Evolutionary conservation across 2,329 filamentous ascomycete species (phyloP).

Genomic region (Lasiodiplodia sp.): DNA sequence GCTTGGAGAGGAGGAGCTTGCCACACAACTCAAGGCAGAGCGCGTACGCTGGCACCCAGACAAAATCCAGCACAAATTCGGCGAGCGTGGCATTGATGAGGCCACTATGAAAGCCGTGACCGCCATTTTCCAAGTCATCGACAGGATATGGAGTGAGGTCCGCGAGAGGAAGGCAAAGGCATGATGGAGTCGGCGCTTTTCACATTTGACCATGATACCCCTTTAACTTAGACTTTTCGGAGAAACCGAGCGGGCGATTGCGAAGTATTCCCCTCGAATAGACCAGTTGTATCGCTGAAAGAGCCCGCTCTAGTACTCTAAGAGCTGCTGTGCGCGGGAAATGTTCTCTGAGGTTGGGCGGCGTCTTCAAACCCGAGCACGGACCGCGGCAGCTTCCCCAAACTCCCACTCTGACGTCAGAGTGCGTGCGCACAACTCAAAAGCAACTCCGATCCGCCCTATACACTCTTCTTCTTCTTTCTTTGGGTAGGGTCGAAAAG

Average conservation of each 20-base stretch:
- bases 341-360: too few species aligned
- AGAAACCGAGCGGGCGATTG: not conserved
- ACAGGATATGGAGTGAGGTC: conserved; percentile 77
- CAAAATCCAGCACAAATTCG: conserved; percentile 91
- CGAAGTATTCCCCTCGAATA: not conserved
- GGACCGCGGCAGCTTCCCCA: too few species aligned
- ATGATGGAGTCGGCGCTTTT: not conserved
- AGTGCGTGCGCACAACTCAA: too few species aligned
- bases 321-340: too few species aligned
- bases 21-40: conserved; percentile 75
- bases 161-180: conserved; percentile 41
- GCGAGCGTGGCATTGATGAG: conserved; percentile 69
- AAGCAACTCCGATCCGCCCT: too few species aligned
- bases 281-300: not conserved
- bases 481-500: too few species aligned
- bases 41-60: conserved; percentile 96
- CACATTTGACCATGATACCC: not conserved
- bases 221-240: not conserved
- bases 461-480: too few species aligned
- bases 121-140: conserved; percentile 88
- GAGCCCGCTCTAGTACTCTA: too few species aligned
- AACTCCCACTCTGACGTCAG: too few species aligned
- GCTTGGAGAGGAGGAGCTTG: conserved; percentile 46
- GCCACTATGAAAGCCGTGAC: conserved; percentile 81
- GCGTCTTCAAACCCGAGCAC: too few species aligned